Evolutionary conservation across 305 asterid species (phyloP), one percentile per base, ranked within the genome.

Genomic region (Withania somnifera): DNA sequence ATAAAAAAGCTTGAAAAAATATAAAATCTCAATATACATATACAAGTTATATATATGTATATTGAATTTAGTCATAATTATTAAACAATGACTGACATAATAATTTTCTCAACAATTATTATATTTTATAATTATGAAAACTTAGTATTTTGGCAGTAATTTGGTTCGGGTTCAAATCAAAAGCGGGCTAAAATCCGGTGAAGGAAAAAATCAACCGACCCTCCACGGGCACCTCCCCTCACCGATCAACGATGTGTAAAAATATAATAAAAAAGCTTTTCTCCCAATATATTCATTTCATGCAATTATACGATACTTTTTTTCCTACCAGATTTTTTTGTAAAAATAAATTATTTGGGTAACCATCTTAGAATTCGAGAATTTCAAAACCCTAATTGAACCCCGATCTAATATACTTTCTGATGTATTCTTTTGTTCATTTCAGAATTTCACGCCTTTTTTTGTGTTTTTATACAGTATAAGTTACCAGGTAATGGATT

Each of bases 311-410:
- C 22, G 4, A 22, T 52, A 1, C 47, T 11, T 45, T 61, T 45
- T 45, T 50, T 71, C 42, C 17, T 42, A 61, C 53, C 78, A 61
- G 53, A 57, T 40, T 82, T 58, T 42, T 13, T 14, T 5, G 7
- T 34, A 6, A 60, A 13, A 50, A 53, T 52, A 20, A 50, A 30
- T 78, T 45, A 38, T 68, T 52, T 67, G 14, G 61, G 71, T 67
- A 36, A 76, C 40, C 32, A 69, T 71, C 53, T 38, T 80, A 45
- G 66, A 54, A 66, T 83, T 75, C 17, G 64, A 66, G 82, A 71
- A 85, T 84, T 86, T 87, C 86, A 85, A 88, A 94, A 91, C 95
- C 97, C 94, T 90, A 89, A 90, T 88, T 89, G 92, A 92, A 90
- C 91, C 88, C 89, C 84, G 78, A 79, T 84, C 61, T 87, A 50